These are phyloP conservation scores for Anisodus tanguticus DNA, from an alignment of 257 asterid genomes.

Conservation along the genomic window DNA sequence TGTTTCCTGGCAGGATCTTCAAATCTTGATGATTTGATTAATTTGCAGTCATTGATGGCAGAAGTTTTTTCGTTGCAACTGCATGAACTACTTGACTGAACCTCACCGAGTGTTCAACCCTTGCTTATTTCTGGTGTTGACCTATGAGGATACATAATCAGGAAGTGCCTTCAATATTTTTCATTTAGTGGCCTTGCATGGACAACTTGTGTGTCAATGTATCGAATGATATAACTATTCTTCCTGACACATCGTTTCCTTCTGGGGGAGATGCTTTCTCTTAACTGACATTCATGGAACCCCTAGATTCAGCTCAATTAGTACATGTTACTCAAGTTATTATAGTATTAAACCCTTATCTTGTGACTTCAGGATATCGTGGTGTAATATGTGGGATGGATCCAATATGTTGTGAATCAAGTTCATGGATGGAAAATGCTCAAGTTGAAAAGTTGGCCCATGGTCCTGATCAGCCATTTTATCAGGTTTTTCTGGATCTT, in stretches of 20 bases:
- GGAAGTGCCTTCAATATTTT: neutral
- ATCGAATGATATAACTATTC: neutral
- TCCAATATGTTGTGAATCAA: constrained; percentile 93
- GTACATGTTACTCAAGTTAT: constrained; percentile 21
- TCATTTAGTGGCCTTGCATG: neutral
- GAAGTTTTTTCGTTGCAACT: neutral
- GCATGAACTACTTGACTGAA: constrained; percentile 3
- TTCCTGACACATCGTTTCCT: neutral
- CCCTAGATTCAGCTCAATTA: neutral
- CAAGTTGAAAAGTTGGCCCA: constrained; percentile 67
- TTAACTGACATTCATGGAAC: neutral
- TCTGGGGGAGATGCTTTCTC: neutral
- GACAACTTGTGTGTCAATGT: neutral
- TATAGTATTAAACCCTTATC: constrained; percentile 28
- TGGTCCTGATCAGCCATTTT: constrained; percentile 94
- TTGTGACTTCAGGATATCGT: constrained; percentile 63
- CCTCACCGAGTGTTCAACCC: neutral
- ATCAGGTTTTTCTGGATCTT: constrained; percentile 65
- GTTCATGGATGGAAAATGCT: constrained; percentile 92
- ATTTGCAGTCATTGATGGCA: neutral
- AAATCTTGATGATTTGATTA: constrained; percentile 18
- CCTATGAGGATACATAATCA: neutral
- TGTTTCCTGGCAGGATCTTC: neutral
- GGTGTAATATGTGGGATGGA: constrained; percentile 98
- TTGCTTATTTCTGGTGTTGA: neutral